Percentiles rank a stretch among this genome's conserved stretches.
phyloP scores from a whole-genome alignment of 257 asterid species.

The Coffea eugenioides region DNA sequence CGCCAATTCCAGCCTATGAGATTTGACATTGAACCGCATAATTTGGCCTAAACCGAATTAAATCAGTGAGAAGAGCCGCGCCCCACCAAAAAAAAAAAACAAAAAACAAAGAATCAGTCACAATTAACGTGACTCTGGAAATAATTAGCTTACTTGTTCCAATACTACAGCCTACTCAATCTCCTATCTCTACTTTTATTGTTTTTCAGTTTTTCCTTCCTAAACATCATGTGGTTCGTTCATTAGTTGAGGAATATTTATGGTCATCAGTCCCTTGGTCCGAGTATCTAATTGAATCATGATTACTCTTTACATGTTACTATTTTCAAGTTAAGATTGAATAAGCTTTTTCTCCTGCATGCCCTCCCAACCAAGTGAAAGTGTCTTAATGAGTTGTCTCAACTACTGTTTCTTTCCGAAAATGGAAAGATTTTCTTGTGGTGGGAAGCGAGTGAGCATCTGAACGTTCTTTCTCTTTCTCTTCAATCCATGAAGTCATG shows the following conservation, averaged over 20 bases:
- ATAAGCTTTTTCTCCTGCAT: not conserved
- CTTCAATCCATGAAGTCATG: not conserved
- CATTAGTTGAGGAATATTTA: not conserved
- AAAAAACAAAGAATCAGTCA: not conserved
- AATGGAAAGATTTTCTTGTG: slow-evolving; percentile 17
- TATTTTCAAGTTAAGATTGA: not conserved
- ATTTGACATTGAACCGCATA: not conserved
- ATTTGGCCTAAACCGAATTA: not conserved
- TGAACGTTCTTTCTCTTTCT: slow-evolving; percentile 5
- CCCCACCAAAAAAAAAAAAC: too few relatives aligned
- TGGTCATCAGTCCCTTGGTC: not conserved
- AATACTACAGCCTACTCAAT: not conserved
- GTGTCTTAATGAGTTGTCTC: slow-evolving; percentile 11
- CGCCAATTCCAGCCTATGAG: not conserved
- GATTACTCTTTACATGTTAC: not conserved
- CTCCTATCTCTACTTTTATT: not conserved
- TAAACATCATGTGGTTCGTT: not conserved
- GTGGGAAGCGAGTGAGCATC: slow-evolving; percentile 1
- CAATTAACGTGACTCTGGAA: not conserved
- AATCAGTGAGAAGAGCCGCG: not conserved
- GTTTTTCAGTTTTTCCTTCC: not conserved
- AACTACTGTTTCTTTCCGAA: slow-evolving; percentile 1
- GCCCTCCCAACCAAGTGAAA: not conserved
- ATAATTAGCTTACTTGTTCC: not conserved
- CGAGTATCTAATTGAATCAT: not conserved